Evolutionary conservation across 1,284 basidiomycete species (phyloP).

Genomic region (Leccinum variabile): DNA sequence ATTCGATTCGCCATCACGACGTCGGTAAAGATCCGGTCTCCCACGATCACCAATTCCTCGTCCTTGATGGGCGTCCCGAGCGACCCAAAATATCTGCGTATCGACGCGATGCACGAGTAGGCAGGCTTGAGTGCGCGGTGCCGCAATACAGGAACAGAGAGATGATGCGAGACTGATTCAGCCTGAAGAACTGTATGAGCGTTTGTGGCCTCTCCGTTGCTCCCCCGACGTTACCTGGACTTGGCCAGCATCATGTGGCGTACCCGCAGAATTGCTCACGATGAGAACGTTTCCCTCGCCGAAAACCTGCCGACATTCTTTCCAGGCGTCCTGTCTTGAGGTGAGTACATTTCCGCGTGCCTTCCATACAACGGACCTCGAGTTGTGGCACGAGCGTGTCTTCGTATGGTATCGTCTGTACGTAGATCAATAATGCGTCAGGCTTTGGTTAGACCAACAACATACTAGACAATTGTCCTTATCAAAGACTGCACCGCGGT

Average conservation of each 20-base stretch:
- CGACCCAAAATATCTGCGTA: slow-evolving; percentile 53
- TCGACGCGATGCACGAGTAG: slow-evolving; percentile 55
- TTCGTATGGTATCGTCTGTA: slow-evolving; percentile 72
- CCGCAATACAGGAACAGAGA: slow-evolving; percentile 80
- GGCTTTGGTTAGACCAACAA: slow-evolving; percentile 1
- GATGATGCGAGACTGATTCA: slow-evolving; percentile 78
- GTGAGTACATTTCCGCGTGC: slow-evolving; percentile 9
- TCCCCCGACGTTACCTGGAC: slow-evolving; percentile 63
- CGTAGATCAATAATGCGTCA: neutral
- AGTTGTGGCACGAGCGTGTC: slow-evolving; percentile 77
- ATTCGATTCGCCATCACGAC: slow-evolving; percentile 83
- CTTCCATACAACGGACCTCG: slow-evolving; percentile 43
- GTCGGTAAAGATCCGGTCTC: slow-evolving; percentile 91
- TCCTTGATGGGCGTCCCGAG: slow-evolving; percentile 47
- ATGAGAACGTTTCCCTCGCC: slow-evolving; percentile 79
- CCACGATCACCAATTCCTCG: slow-evolving; percentile 75
- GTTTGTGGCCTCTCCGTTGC: neutral
- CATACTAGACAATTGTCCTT: slow-evolving; percentile 95
- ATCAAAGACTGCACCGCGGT: slow-evolving; percentile 89
- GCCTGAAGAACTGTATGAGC: slow-evolving; percentile 50
- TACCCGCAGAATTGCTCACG: slow-evolving; percentile 94
- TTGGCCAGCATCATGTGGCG: slow-evolving; percentile 72
- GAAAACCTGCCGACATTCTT: slow-evolving; percentile 70
- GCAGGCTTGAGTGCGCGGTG: slow-evolving; percentile 71
- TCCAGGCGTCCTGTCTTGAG: slow-evolving; percentile 69